Conservation (phyloP, 2,329 filamentous ascomycete species). For the Hypomyces perniciosus region DNA sequence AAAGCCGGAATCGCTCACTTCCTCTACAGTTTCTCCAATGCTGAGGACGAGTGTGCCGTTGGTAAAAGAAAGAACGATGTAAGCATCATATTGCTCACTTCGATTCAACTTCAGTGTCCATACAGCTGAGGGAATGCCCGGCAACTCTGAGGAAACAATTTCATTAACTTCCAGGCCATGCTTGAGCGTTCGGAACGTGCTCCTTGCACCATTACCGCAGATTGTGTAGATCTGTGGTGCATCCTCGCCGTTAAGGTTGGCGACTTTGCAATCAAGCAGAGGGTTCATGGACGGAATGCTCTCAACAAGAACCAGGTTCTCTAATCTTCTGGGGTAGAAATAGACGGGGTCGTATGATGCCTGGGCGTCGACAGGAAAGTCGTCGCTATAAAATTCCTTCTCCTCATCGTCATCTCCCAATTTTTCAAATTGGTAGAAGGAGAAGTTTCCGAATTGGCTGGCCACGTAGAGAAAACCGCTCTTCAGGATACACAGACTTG, state of each 20-base stretch:
- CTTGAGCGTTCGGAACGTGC: constrained; percentile 84
- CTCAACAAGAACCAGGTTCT: constrained; percentile 81
- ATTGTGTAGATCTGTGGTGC: constrained; percentile 94
- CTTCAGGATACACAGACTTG: constrained; percentile 85
- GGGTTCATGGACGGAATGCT: constrained; percentile 87
- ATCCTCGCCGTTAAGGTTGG: constrained; percentile 85
- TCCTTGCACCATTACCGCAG: constrained; percentile 81
- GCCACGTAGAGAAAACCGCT: constrained; percentile 93
- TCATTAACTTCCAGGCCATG: constrained; percentile 91
- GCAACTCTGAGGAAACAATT: constrained; percentile 89
- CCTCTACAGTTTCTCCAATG: constrained; percentile 94
- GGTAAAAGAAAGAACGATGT: constrained; percentile 90
- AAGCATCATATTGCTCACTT: constrained; percentile 81
- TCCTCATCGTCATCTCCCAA: constrained; percentile 94
- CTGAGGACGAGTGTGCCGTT: constrained; percentile 88
- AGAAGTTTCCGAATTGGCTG: constrained; percentile 86
- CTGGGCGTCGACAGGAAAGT: constrained; percentile 69
- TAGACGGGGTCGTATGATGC: constrained; percentile 72
- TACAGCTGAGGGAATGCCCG: constrained; percentile 80
- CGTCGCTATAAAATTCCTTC: constrained; percentile 75
- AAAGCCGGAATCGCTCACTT: constrained; percentile 91
- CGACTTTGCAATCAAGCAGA: constrained; percentile 83
- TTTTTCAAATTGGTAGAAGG: constrained; percentile 96
- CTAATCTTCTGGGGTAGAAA: constrained; percentile 72
- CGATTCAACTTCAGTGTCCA: constrained; percentile 90